Base-by-base conservation (phyloP, 768 basidiomycete species). In the Lactarius sp. region DNA sequence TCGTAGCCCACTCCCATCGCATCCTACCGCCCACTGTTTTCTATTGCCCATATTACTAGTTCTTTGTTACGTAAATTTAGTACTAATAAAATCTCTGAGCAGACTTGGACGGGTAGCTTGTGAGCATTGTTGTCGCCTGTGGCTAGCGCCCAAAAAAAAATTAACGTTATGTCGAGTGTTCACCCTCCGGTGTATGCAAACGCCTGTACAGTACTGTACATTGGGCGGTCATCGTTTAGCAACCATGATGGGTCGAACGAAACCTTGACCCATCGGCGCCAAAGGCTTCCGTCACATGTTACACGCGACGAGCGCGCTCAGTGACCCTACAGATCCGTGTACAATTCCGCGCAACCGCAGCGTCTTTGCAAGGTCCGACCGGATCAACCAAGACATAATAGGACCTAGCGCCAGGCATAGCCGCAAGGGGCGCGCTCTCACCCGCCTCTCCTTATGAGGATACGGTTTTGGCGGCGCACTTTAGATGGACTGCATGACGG, bases 281-380 rank as follows among this genome's bases (percentile, higher is more conserved):
- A 36, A 44, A 2, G 39, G 3, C 1, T 34, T 20, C 42, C 14
- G 33, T 39, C 13, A 27, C 27, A 37, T 18, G 6, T 34, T 22
- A 7, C 33, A 27, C 49, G 18, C 51, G 18, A 52, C 27, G 14
- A 31, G 55, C 22, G 54, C 55, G 50, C 34, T 52, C 37, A 27
- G 20, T 52, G 41, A 55, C 27, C n/a, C 13, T n/a, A 47, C 60
- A 16, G 53, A 61, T 56, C 39, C 20, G 59, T 33, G 51, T 10
- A 16, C 22, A 27, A 6, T 7, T 8, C 46, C 4, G 54, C 41
- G 50, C 46, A 55, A 56, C 42, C 37, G 62, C 22, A 52, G 18
- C 33, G 37, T 44, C 33, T 39, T n/a, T 31, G 37, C 62, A 59
- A 64, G 62, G 12, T 64, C 58, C 62, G 62, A 49, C 62, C 44